Base-by-base conservation (phyloP, 1,139 yeast genomes). In the Suhomyces guaymorum region DNA sequence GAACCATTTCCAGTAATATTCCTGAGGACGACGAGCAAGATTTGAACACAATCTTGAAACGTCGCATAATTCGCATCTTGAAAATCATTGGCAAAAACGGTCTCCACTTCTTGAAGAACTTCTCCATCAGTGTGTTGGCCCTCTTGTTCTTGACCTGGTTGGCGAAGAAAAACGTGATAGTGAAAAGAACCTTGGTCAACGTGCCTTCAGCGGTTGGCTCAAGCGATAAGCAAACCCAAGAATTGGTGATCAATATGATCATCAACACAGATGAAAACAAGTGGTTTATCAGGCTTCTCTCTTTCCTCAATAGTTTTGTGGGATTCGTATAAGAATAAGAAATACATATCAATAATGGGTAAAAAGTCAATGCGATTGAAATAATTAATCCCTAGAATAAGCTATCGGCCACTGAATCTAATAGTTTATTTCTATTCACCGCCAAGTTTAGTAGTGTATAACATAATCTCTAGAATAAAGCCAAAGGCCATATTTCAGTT, bases 161-260 rank as follows among this genome's bases (percentile, higher is more conserved):
- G 42, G 46, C 68, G 33, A 70, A 70, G 50, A 61, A 51, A 44
- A 70, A 68, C 42, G 75, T 70, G 5, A 42, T 58, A 24, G 75
- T 70, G 10, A 44, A 66, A 42, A 55, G 64, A 42, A 66, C 75
- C 1, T 39, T 69, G n/a, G 69, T 70, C 12, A 62, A 52, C 30
- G 62, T 58, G 36, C 64, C 67, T 13, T 15, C 33, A 15, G 20
- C 29, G 4, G 37, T 42, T 4, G 51, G 49, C 7, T 51, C 47
- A 16, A 42, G 47, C 16, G 49, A 44, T 33, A 43, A 46, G 19
- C 54, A 48, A 31, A 59, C 55, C 42, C 66, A 66, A 42, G 75
- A 70, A 44, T 61, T 70, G 48, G 57, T 70, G 10, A 66, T 70
- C 38, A 69, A 68, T 43, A 69, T 70, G 74, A 57, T 68, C 15